Conservation (phyloP, 768 basidiomycete genomes). For the Calocybe gangraenosa region DNA sequence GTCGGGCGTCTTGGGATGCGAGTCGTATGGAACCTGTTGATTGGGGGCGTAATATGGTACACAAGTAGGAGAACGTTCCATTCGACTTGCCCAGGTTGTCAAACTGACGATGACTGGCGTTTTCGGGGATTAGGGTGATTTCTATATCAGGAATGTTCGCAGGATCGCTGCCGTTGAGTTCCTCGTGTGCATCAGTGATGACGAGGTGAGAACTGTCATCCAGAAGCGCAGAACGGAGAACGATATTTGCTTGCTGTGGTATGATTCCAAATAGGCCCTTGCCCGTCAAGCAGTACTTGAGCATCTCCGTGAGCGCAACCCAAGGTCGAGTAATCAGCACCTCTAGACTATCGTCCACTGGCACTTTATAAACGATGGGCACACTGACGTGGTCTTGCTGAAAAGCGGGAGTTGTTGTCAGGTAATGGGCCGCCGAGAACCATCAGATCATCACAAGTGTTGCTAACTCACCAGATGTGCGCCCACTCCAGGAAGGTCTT, state of each 20-base stretch:
- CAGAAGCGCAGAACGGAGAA: conserved; percentile 24
- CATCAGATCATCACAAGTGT: background rate
- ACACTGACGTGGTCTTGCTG: conserved; percentile 37
- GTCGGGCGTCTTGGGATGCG: conserved; percentile 24
- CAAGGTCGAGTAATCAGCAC: conserved; percentile 22
- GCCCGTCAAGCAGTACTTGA: conserved; percentile 28
- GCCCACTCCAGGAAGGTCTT: conserved; percentile 31
- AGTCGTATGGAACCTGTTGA: conserved; percentile 18
- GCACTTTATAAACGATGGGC: conserved; percentile 27
- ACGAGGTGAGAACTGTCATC: conserved; percentile 10
- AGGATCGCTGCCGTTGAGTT: conserved; percentile 17
- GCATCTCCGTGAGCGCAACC: conserved; percentile 24
- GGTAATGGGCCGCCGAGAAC: too few relatives aligned
- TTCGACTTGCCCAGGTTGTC: conserved; percentile 13
- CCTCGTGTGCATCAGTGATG: conserved; percentile 6
- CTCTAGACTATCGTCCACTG: conserved; percentile 27
- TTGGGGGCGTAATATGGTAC: conserved; percentile 18
- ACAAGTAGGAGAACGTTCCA: conserved; percentile 22
- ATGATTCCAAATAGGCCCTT: conserved; percentile 24
- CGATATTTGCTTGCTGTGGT: conserved; percentile 25
- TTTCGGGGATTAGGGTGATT: conserved; percentile 25
- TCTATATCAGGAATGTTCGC: conserved; percentile 35
- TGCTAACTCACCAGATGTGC: conserved; percentile 20
- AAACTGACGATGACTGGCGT: conserved; percentile 7
- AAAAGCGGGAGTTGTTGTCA: background rate